phyloP scores from a whole-genome alignment of 352 stramenopile species.

The Phytophthora melonis region DNA sequence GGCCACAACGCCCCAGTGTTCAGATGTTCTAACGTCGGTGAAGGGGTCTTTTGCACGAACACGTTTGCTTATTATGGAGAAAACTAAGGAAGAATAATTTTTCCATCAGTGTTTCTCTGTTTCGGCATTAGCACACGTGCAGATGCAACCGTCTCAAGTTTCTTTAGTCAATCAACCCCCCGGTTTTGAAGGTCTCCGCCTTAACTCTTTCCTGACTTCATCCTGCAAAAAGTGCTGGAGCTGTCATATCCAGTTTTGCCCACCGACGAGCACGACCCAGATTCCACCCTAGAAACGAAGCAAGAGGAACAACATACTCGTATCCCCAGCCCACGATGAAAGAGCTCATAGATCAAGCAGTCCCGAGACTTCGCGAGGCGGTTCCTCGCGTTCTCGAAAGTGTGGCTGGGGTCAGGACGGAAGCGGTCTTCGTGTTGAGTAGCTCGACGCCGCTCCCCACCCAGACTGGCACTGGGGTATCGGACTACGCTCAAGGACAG shows the following conservation, averaged over 20 bases:
- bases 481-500: constrained; percentile 36
- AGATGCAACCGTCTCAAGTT: constrained; percentile 24
- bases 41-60: constrained; percentile 17
- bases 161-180: constrained; percentile 4
- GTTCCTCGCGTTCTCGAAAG: constrained; percentile 29
- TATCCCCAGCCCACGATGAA: constrained; percentile 19
- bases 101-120: constrained; percentile 19
- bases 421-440: background rate
- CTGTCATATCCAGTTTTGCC: constrained; percentile 36
- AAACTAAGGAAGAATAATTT: background rate
- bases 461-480: constrained; percentile 7
- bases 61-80: background rate
- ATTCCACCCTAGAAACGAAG: background rate
- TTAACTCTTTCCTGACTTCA: constrained; percentile 8
- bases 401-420: background rate
- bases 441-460: background rate
- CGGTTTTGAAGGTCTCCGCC: background rate
- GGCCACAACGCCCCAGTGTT: constrained; percentile 15
- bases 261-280: constrained; percentile 4
- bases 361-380: constrained; percentile 26
- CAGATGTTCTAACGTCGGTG: constrained; percentile 6
- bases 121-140: constrained; percentile 24
- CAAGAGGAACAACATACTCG: background rate
- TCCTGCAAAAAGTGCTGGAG: background rate
- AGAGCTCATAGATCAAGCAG: constrained; percentile 17